These are phyloP conservation scores for Leishmania turanica DNA, from an alignment of 208 protist species.

Conservation along the genomic window DNA sequence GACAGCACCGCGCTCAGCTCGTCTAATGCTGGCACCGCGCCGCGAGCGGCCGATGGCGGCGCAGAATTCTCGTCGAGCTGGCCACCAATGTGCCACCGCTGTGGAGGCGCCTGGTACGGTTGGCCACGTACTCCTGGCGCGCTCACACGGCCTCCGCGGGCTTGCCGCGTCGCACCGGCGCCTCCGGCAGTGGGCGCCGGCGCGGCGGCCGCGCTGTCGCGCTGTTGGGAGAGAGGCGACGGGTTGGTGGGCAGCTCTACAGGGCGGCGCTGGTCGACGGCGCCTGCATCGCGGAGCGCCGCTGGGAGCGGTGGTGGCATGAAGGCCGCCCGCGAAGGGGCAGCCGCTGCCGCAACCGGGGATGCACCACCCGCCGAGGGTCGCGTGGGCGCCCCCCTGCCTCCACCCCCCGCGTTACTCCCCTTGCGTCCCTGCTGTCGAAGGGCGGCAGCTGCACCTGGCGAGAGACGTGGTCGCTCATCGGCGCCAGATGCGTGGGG, in stretches of 20 bases:
- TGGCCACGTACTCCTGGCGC: not conserved
- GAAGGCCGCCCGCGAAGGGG: slow-evolving; percentile 3
- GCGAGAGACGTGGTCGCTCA: slow-evolving; percentile 6
- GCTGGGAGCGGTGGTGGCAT: slow-evolving; percentile 23
- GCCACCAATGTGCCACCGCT: not conserved
- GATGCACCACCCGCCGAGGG: not conserved
- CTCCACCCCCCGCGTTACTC: not conserved
- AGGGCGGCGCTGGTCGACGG: not conserved
- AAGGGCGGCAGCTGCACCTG: slow-evolving; percentile 26
- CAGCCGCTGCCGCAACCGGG: not conserved
- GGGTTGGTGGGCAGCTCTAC: not conserved
- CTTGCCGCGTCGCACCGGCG: not conserved
- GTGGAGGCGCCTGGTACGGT: not conserved
- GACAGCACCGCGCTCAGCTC: slow-evolving; percentile 27
- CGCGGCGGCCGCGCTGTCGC: not conserved
- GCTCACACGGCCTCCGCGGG: not conserved
- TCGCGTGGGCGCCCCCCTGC: not conserved
- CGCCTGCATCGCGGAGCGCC: slow-evolving; percentile 11
- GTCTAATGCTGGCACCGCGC: not conserved
- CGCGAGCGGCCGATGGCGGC: not conserved
- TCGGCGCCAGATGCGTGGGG: not conserved
- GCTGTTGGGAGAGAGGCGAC: not conserved
- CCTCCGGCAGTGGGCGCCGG: not conserved
- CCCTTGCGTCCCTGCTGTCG: slow-evolving; percentile 16
- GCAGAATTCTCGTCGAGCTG: not conserved